Evolutionary conservation across 352 stramenopile genomes (phyloP).

Genomic region (Globisporangium megalacanthum): DNA sequence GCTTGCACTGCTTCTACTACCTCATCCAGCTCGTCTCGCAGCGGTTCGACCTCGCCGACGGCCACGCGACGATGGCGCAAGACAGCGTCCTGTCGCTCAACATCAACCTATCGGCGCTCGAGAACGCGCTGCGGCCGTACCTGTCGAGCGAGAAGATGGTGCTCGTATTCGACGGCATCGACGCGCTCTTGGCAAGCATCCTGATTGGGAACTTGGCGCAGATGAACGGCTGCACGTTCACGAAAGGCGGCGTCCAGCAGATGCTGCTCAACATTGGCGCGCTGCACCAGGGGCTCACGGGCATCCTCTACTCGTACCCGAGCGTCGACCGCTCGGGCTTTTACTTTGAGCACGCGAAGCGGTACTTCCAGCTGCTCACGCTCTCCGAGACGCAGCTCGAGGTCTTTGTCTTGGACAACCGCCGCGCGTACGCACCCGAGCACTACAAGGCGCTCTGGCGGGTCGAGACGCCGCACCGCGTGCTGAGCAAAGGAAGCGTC

Average conservation of each 20-base stretch:
- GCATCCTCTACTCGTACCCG: conserved; percentile 69
- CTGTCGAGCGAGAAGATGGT: conserved; percentile 70
- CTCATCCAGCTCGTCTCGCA: conserved; percentile 69
- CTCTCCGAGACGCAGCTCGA: conserved; percentile 74
- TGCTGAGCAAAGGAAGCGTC: conserved; percentile 65
- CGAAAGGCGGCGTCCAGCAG: conserved; percentile 65
- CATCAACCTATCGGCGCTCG: conserved; percentile 67
- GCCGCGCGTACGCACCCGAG: conserved; percentile 47
- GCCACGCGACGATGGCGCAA: conserved; percentile 57
- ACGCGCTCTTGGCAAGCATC: conserved; percentile 51
- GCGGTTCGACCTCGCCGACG: conserved; percentile 52
- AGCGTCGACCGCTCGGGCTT: conserved; percentile 36
- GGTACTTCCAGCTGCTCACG: conserved; percentile 69
- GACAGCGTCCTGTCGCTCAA: conserved; percentile 70
- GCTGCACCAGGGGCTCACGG: conserved; percentile 69
- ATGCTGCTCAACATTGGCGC: conserved; percentile 76
- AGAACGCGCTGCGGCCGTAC: conserved; percentile 71
- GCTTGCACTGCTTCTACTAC: conserved; percentile 72
- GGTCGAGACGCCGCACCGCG: conserved; percentile 65
- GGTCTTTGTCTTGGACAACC: conserved; percentile 73
- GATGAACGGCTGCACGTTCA: conserved; percentile 59
- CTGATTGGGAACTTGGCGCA: conserved; percentile 60
- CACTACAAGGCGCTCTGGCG: conserved; percentile 72
- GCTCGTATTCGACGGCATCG: conserved; percentile 68
- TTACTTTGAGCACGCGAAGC: conserved; percentile 74